Evolutionary conservation across 805 yeast species (phyloP).

Genomic region (Torulaspora indica): DNA sequence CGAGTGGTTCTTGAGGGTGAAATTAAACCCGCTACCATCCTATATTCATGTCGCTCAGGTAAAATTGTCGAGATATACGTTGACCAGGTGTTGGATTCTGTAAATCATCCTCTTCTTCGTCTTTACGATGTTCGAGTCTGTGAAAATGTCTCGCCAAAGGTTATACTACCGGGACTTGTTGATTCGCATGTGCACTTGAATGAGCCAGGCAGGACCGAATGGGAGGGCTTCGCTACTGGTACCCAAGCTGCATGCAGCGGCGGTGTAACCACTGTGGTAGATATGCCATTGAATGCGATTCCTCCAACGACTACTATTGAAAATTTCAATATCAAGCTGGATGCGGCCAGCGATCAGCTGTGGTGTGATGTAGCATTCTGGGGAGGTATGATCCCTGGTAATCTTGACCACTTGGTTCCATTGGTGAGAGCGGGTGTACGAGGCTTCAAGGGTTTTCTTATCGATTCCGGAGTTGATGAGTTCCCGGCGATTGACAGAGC

Average conservation of each 20-base stretch:
- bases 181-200: slow-evolving; percentile 93
- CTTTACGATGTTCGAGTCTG: slow-evolving; percentile 44
- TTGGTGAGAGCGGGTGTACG: slow-evolving; percentile 81
- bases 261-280: slow-evolving; percentile 92
- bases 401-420: slow-evolving; percentile 64
- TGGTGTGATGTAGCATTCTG: slow-evolving; percentile 95
- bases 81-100: slow-evolving; percentile 34
- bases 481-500: slow-evolving; percentile 73
- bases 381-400: slow-evolving; percentile 91
- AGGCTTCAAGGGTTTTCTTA: slow-evolving; percentile 89
- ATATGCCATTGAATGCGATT: slow-evolving; percentile 93
- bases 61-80: slow-evolving; percentile 53
- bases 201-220: slow-evolving; percentile 96
- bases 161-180: slow-evolving; percentile 83
- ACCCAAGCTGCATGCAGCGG: slow-evolving; percentile 93
- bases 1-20: slow-evolving; percentile 49
- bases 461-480: slow-evolving; percentile 94
- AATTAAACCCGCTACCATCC: slow-evolving; percentile 56
- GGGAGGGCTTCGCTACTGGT: slow-evolving; percentile 98
- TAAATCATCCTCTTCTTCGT: slow-evolving; percentile 40
- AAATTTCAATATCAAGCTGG: slow-evolving; percentile 67
- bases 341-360: slow-evolving; percentile 73
- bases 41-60: slow-evolving; percentile 54
- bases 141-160: slow-evolving; percentile 56
- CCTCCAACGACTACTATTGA: slow-evolving; percentile 89